Base-by-base conservation (phyloP, 768 basidiomycete genomes). In the Candolleomyces eurysporus region DNA sequence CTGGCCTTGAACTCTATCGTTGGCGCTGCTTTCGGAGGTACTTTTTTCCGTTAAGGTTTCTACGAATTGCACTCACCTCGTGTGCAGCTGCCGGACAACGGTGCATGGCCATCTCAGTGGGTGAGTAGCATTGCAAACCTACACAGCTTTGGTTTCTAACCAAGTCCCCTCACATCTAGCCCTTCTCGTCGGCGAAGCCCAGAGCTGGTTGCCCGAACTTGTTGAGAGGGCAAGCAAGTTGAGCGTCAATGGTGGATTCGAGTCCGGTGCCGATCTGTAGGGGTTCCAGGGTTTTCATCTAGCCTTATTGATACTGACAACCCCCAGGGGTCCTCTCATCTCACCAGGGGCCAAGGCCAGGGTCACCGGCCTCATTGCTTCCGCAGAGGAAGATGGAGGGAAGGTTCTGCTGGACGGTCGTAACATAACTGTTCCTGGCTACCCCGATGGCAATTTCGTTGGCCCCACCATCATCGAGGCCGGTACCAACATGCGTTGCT, bases 21-120 rank as follows among this genome's bases (percentile, higher is more conserved):
- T 55, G 96, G 96, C 14, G 95, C 96, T 46, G 96, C 94, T 5
- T 98, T 97, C 65, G 96, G 96, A 58, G 89, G 89, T 90, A 68
- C n/a, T 36, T 36, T 36, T 8, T 36, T 6, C 36, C 36, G 66
- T 79, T 52, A 26, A 61, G 2, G 22, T 46, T 2, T 57, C 50
- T 39, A 5, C 16, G 14, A 43, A 17, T 17, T 5, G 8, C 49
- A 32, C 58, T 48, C 45, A 55, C 57, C 58, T 21, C 58, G 53
- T 7, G 48, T 32, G 67, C 69, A 84, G 96, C 96, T 65, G 96
- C 96, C 32, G 96, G 96, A 13, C 96, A 98, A 73, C 85, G 97
- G 60, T 98, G 96, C 77, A 98, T 97, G 96, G 96, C 94, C 13
- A 77, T 96, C 48, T 96, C 94, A 13, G 94, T 96, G 36, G 91